Evolutionary conservation across 192 early-diverging fungal genomes (phyloP), one percentile per base, ranked within the genome.

Genomic region (Entomortierella lignicola): DNA sequence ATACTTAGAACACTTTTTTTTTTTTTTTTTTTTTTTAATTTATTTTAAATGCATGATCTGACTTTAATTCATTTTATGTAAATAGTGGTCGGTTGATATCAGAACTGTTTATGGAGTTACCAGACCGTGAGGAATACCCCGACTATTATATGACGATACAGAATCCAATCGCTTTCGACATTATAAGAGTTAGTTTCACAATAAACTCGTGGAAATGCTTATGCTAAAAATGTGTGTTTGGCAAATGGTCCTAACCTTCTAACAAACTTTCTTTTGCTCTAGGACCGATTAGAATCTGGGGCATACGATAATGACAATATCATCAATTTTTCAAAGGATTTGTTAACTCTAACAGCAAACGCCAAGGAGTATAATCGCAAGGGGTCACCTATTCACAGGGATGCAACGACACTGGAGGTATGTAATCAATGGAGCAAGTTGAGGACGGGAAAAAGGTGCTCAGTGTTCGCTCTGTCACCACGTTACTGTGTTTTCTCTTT

Each of bases 51-150:
- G n/a, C n/a, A n/a, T n/a, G n/a, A n/a, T n/a, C n/a, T n/a, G n/a
- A n/a, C n/a, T n/a, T n/a, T n/a, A n/a, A n/a, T n/a, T n/a, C n/a
- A n/a, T n/a, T n/a, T n/a, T n/a, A n/a, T n/a, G n/a, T n/a, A 20
- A 12, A 52, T 65, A 88, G 87, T 60, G 83, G 91, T 10, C 87
- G 90, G 13, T 66, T 83, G 20, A 83, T 94, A 43, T 82, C 91
- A 41, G 92, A 94, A 50, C 77, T 91, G 43, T 99, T 97, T 73
- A 83, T 92, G 60, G 88, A 94, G n/a, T 75, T 96, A 10, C 95
- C 95, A 0, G 83, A 87, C 51, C 77, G 85, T 42, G 82, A 86
- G 21, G 88, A 92, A 55, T 99, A 96, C 73, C 95, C 96, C 0
- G 96, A 99, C 59, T 99, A 97, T 77, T 97, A 79, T 27, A 17